Evolutionary conservation across 202 grass and related monocot genomes (phyloP).

Genomic region (Miscanthus sacchariflorus): DNA sequence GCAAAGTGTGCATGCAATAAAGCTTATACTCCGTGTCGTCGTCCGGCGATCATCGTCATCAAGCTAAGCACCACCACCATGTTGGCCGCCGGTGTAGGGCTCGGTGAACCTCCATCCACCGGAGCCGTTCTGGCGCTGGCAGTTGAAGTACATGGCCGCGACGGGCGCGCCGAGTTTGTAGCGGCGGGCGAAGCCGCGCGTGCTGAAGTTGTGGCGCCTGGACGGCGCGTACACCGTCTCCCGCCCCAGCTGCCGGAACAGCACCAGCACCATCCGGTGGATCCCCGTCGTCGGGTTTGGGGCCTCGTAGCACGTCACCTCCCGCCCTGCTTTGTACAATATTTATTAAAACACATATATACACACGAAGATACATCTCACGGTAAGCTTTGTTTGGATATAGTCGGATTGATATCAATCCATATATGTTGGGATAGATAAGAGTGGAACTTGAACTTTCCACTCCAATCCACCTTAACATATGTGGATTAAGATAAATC

Average conservation of each 20-base stretch:
- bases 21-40: not conserved
- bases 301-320: constrained; percentile 71
- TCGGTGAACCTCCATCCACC: constrained; percentile 73
- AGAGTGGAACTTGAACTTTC: too few species aligned
- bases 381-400: too few species aligned
- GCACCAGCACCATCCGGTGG: constrained; percentile 81
- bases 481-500: too few species aligned
- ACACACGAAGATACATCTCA: too few species aligned
- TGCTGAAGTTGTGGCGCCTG: constrained; percentile 79
- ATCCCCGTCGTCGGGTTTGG: constrained; percentile 67
- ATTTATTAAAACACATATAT: too few species aligned
- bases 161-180: constrained; percentile 70
- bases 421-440: too few species aligned
- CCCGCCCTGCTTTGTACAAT: constrained; percentile 47
- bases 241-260: constrained; percentile 74
- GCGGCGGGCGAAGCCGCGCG: constrained; percentile 61
- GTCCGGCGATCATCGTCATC: not conserved
- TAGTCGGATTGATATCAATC: too few species aligned
- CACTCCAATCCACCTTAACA: too few species aligned
- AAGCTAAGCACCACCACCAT: not conserved
- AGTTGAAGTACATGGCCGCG: constrained; percentile 76
- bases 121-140: constrained; percentile 76
- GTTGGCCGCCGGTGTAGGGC: constrained; percentile 46
- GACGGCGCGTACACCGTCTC: constrained; percentile 65
- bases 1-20: not conserved